Evolutionary conservation across 768 basidiomycete species (phyloP).

Genomic region (Boletus insuetus): DNA sequence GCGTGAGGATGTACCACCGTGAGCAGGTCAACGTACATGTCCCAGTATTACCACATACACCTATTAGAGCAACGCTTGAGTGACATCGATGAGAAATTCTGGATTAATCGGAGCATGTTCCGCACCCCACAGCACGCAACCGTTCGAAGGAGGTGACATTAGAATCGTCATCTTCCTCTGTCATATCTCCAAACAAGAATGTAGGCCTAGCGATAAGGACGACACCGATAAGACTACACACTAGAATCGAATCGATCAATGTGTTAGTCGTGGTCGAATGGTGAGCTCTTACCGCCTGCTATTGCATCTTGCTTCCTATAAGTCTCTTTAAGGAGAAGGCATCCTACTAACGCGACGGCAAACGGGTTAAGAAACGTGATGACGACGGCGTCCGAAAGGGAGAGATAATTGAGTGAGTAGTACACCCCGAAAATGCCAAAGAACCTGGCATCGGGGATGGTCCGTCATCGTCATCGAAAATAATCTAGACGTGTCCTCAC

Average conservation of each 20-base stretch:
- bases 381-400: constrained; percentile 75
- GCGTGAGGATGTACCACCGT: not conserved
- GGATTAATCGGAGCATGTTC: not conserved
- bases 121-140: constrained; percentile 57
- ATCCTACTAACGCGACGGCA: constrained; percentile 58
- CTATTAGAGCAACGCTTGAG: constrained; percentile 55
- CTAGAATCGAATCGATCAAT: constrained; percentile 23
- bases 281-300: constrained; percentile 42
- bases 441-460: constrained; percentile 45
- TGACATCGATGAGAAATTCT: not conserved
- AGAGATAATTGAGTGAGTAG: constrained; percentile 70
- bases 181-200: constrained; percentile 58
- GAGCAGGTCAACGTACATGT: constrained; percentile 53
- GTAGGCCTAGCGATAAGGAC: constrained; percentile 78
- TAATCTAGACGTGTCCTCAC: constrained; percentile 33
- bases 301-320: constrained; percentile 54
- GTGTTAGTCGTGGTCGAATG: not conserved
- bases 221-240: constrained; percentile 71
- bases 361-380: constrained; percentile 74
- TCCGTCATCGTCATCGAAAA: not conserved
- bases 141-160: constrained; percentile 35
- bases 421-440: constrained; percentile 69
- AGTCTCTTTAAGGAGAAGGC: constrained; percentile 58
- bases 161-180: not conserved
- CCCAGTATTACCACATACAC: constrained; percentile 63